Evolutionary conservation across 345 rosid species (phyloP), one percentile per base, ranked within the genome.

Genomic region (Rhodomyrtus tomentosa): DNA sequence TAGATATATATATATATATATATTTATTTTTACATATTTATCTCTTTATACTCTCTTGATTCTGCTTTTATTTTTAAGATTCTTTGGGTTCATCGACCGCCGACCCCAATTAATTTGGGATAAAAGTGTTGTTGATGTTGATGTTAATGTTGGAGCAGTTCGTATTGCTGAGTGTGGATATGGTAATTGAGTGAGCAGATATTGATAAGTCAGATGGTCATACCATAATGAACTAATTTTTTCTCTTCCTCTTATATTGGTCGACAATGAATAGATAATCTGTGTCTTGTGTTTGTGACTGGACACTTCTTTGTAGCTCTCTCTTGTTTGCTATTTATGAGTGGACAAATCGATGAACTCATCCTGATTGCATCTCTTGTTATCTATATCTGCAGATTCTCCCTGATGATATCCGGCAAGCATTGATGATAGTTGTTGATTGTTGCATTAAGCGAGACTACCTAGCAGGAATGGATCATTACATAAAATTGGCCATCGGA

Each of bases 381-480:
- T 21, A 50, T 81, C 36, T 38, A 53, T 85, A 29, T 79, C 36
- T 83, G 50, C 89, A 97, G 99, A 92, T 92, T 85, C 98, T 97
- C 88, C 95, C 95, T 8, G 93, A 87, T 85, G 99, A 97, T 72
- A 97, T 97, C 85, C 92, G 96, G 50, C 98, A 89, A 91, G 99
- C 98, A 40, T 88, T 97, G 86, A 84, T 94, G 90, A 83, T 97
- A 83, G 82, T 97, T 89, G 99, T 97, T 73, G 87, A 94, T 74
- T 89, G 93, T 94, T 97, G 98, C 92, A 92, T 93, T 90, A 90
- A 90, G 91, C 91, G 99, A 81, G 98, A 95, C 89, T 97, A 97
- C 93, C 93, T 97, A 15, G 99, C 99, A 82, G 99, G 96, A 55
- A 95, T 95, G 99, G 99, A 97, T 89, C 99, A 94, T 22, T 97